Evolutionary conservation across 176 grass and related monocot genomes (phyloP), one percentile per base, ranked within the genome.

Genomic region (Cenchrus purpureus): DNA sequence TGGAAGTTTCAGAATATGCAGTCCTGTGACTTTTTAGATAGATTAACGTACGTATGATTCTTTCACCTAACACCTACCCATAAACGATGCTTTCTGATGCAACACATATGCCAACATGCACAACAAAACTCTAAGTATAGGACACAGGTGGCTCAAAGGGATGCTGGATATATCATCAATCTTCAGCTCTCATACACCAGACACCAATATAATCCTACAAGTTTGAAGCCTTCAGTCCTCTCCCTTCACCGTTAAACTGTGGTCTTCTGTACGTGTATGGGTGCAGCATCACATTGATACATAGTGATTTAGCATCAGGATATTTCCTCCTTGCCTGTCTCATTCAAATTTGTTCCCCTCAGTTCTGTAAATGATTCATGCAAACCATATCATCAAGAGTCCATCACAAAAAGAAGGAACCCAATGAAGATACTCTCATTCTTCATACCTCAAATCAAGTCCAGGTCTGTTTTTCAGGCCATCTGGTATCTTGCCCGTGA

Each of bases 391-490:
- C 77, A 28, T 73, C 40, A 78, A 8, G 5, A 19, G 14, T 37
- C 37, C 10, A 74, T 54, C 31, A n/a, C 2, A 32, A 54, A 61
- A 52, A 52, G 17, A 54, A 22, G 25, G 62, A 65, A 62, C 8
- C 32, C 16, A 44, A 37, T 50, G 25, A 73, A 79, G 0, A 4
- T 8, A 16, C 28, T 61, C 16, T 63, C 59, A 74, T n/a, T 80
- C 62, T 29, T 79, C 46, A 76, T 94, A 96, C 97, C 89, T 86
- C 78, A 96, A 79, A 79, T 92, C 79, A 75, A 96, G 83, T 59
- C 84, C 93, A 59, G 57, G 9, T 65, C 86, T 99, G 59, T 56
- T 87, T 88, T 82, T 94, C 84, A 99, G 83, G 66, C 70, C 89
- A 10, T 60, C 55, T 49, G 94, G 97, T 89, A 94, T 90, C 55